phyloP scores from a whole-genome alignment of 352 stramenopile genomes.

The Pythium aristosporum region DNA sequence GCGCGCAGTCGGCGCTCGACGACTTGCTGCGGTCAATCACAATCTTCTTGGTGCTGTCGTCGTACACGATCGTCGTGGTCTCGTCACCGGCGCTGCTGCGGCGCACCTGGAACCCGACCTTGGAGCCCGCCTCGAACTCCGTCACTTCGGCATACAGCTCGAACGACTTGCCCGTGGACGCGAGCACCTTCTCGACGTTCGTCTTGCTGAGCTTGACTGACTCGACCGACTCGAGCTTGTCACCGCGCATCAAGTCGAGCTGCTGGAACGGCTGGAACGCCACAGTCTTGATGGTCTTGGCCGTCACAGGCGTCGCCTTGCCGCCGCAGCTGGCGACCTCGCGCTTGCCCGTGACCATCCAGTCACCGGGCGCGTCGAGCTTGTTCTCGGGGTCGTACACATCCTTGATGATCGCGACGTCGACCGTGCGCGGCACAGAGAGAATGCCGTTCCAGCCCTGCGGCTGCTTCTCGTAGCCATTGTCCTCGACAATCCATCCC shows the following conservation, averaged over 20 bases:
- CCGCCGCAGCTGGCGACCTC: conserved; percentile 29
- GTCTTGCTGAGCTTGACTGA: conserved; percentile 30
- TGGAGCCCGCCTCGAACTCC: conserved; percentile 38
- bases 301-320: conserved; percentile 25
- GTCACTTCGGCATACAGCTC: conserved; percentile 49
- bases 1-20: conserved; percentile 43
- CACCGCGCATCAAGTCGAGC: conserved; percentile 49
- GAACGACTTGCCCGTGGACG: conserved; percentile 50
- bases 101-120: conserved; percentile 61
- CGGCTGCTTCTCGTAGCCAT: conserved; percentile 41
- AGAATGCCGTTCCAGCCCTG: conserved; percentile 73
- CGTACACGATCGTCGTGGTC: conserved; percentile 60
- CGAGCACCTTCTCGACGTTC: conserved; percentile 34
- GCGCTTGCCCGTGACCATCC: conserved; percentile 47
- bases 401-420: conserved; percentile 48
- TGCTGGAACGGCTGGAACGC: conserved; percentile 45
- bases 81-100: conserved; percentile 45
- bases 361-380: conserved; percentile 50
- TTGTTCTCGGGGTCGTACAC: conserved; percentile 51
- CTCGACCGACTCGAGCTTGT: conserved; percentile 34
- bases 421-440: conserved; percentile 51
- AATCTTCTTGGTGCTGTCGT: conserved; percentile 57
- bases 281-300: conserved; percentile 72
- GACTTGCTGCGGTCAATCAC: conserved; percentile 56
- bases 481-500: conserved; percentile 68